These are phyloP conservation scores for Alternaria arborescens DNA, from an alignment of 2,329 filamentous ascomycete genomes.

Conservation along the genomic window DNA sequence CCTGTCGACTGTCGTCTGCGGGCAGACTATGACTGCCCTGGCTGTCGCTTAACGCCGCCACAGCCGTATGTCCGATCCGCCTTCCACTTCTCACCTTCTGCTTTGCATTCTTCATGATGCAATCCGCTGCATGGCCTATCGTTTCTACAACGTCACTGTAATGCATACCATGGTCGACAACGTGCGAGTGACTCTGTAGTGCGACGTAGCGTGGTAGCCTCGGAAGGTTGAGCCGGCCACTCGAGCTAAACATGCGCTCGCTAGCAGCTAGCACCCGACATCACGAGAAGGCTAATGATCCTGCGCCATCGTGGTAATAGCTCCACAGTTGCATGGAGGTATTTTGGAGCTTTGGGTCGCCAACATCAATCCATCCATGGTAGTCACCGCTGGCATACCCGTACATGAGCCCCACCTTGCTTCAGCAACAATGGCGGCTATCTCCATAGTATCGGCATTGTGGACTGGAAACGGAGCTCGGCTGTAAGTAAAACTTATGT, in stretches of 20 bases:
- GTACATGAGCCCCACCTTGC: too few relatives aligned
- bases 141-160: neutral
- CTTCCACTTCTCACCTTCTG: neutral
- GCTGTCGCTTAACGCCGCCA: slow-evolving; percentile 4
- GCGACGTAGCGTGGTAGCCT: neutral
- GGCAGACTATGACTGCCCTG: neutral
- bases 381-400: too few relatives aligned
- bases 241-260: neutral
- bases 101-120: neutral
- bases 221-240: slow-evolving; percentile 1
- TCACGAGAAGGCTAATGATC: neutral
- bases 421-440: too few relatives aligned
- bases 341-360: too few relatives aligned
- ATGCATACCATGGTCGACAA: neutral
- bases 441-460: too few relatives aligned
- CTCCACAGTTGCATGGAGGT: neutral
- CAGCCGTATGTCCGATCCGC: slow-evolving; percentile 3
- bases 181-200: neutral
- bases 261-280: slow-evolving; percentile 2
- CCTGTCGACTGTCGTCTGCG: neutral
- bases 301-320: neutral
- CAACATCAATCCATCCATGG: too few relatives aligned
- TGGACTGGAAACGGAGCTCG: too few relatives aligned
- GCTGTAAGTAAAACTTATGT: too few relatives aligned
- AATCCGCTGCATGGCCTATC: neutral